These are phyloP conservation scores for Acorus calamus DNA, from an alignment of 106 monocot genomes.

Conservation along the genomic window DNA sequence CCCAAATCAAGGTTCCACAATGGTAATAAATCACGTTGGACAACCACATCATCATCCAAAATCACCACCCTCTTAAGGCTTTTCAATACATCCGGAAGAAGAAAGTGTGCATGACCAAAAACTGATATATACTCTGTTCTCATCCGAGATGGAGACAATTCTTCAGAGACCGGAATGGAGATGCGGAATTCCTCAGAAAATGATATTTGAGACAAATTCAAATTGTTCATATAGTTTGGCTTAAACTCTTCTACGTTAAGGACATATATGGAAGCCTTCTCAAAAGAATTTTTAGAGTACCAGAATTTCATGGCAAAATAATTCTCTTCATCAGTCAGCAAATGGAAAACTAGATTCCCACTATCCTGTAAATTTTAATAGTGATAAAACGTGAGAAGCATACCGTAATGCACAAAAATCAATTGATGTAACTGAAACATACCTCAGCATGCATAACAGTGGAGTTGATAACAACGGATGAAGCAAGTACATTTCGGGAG, in stretches of 20 bases:
- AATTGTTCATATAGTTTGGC: conserved; percentile 9
- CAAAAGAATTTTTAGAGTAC: conserved; percentile 53
- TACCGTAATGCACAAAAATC: neutral
- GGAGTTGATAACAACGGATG: conserved; percentile 51
- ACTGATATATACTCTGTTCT: conserved; percentile 68
- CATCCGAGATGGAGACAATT: conserved; percentile 13
- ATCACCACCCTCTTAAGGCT: conserved; percentile 58
- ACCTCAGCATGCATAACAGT: conserved; percentile 50
- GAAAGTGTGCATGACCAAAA: conserved; percentile 83
- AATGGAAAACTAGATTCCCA: conserved; percentile 55
- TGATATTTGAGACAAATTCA: conserved; percentile 15
- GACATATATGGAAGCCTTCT: conserved; percentile 36
- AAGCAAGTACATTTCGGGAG: conserved; percentile 42
- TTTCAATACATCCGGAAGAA: conserved; percentile 69
- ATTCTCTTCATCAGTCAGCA: conserved; percentile 68
- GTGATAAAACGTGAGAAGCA: neutral
- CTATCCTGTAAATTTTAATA: conserved; percentile 28
- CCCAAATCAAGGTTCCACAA: conserved; percentile 74
- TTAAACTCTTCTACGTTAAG: conserved; percentile 53
- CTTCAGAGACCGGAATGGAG: conserved; percentile 25
- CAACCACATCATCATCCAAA: conserved; percentile 85
- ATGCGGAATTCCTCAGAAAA: conserved; percentile 64
- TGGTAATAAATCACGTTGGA: conserved; percentile 63
- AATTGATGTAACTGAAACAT: neutral
- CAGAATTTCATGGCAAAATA: conserved; percentile 75